A percentile compares a stretch with the other conserved stretches of the same genome.
Evolutionary conservation across 2,329 filamentous ascomycete genomes (phyloP).

Genomic region (Calonectria montana): DNA sequence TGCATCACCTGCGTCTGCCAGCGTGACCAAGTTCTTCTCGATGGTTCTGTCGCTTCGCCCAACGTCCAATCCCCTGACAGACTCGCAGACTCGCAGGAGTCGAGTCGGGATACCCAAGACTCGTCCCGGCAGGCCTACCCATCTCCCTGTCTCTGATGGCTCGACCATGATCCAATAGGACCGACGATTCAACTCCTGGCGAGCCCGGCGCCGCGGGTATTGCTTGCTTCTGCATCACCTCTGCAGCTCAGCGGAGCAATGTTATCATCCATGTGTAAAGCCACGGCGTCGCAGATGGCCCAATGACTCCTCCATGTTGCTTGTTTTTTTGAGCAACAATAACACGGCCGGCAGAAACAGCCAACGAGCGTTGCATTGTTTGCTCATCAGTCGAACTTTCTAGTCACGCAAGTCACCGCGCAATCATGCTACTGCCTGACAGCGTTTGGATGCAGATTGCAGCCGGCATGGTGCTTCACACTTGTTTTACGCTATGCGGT

Average conservation of each 20-base stretch:
- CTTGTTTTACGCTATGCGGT: not conserved
- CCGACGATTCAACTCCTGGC: not conserved
- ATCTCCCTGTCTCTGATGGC: conserved; percentile 12
- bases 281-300: not conserved
- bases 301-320: not conserved
- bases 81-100: not conserved
- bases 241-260: conserved; percentile 4
- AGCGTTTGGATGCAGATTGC: not conserved
- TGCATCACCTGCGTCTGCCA: conserved; percentile 15
- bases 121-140: conserved; percentile 20
- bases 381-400: not conserved
- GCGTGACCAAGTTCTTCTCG: conserved; percentile 27
- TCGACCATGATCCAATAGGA: conserved; percentile 27
- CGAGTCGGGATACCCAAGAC: conserved; percentile 33
- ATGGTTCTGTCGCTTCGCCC: conserved; percentile 22
- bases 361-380: conserved; percentile 1
- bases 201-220: not conserved
- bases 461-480: not conserved
- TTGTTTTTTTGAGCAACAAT: conserved; percentile 8
- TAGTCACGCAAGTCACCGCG: not conserved
- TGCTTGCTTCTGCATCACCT: conserved; percentile 10
- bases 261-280: conserved; percentile 5
- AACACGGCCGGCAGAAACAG: not conserved
- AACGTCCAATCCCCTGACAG: conserved; percentile 23
- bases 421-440: conserved; percentile 17